Percentiles rank a stretch among this genome's conserved stretches.
Conservation (phyloP, 257 asterid species). For the Solanum phureja region DNA sequence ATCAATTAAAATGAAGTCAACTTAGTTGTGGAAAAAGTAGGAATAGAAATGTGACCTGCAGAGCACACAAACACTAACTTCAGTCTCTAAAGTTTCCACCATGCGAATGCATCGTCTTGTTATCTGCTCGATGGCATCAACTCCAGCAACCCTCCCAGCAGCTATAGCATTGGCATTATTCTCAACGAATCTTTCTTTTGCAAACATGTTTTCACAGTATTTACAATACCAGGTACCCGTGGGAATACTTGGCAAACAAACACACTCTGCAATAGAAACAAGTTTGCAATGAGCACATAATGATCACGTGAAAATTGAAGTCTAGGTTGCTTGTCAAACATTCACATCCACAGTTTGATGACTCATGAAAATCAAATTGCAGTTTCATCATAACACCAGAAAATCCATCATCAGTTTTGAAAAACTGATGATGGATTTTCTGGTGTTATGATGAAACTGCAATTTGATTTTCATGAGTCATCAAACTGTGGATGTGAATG, state of each 20-base stretch:
- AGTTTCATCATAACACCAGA: not conserved
- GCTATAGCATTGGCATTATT: conserved; percentile 66
- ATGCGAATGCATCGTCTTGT: conserved; percentile 67
- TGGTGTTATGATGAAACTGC: not conserved
- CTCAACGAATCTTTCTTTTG: conserved; percentile 47
- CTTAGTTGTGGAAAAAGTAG: not conserved
- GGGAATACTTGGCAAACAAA: conserved; percentile 40
- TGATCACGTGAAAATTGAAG: not conserved
- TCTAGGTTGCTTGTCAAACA: not conserved
- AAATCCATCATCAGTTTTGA: too few relatives aligned
- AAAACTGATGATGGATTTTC: not conserved
- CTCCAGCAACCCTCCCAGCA: conserved; percentile 84
- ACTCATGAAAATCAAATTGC: not conserved
- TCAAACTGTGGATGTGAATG: not conserved
- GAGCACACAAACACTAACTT: conserved; percentile 66
- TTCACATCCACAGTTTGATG: not conserved
- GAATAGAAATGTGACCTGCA: conserved; percentile 59
- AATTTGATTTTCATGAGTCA: not conserved
- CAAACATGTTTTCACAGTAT: conserved; percentile 50
- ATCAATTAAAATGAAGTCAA: not conserved
- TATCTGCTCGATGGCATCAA: conserved; percentile 67
- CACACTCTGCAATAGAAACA: conserved; percentile 47
- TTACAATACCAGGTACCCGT: conserved; percentile 71
- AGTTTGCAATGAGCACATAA: not conserved
- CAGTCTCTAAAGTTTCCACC: conserved; percentile 41